These are phyloP conservation scores for Amphibolis antarctica DNA, from an alignment of 106 monocot genomes.

Conservation along the genomic window DNA sequence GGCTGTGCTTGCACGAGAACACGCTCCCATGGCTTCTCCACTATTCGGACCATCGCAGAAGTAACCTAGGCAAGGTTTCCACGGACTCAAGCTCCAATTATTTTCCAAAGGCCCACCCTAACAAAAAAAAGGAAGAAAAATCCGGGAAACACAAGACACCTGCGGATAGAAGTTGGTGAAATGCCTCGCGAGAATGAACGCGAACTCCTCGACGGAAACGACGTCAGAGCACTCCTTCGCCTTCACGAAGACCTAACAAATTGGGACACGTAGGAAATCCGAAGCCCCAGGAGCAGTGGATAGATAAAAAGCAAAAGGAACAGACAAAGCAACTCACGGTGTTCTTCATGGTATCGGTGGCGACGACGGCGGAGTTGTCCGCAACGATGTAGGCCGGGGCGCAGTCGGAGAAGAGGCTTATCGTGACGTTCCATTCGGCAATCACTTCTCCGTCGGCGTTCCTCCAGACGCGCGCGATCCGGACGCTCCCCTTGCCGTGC, in stretches of 20 bases:
- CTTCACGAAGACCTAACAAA: slow-evolving; percentile 88
- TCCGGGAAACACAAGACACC: slow-evolving; percentile 21
- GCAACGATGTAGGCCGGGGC: slow-evolving; percentile 49
- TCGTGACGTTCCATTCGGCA: slow-evolving; percentile 75
- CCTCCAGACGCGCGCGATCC: slow-evolving; percentile 79
- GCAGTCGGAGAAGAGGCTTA: slow-evolving; percentile 79
- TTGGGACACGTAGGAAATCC: too few relatives aligned
- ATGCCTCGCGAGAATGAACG: slow-evolving; percentile 59
- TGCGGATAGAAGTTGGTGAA: slow-evolving; percentile 69
- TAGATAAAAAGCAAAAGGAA: background rate
- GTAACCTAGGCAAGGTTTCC: slow-evolving; percentile 77
- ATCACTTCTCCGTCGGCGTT: slow-evolving; percentile 30
- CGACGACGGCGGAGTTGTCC: slow-evolving; percentile 88
- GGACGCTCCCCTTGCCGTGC: slow-evolving; percentile 79
- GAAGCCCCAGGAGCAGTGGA: too few relatives aligned
- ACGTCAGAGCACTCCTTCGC: slow-evolving; percentile 75
- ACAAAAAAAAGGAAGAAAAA: background rate
- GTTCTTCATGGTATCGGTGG: slow-evolving; percentile 96
- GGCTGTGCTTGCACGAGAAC: slow-evolving; percentile 40
- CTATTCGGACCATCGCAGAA: slow-evolving; percentile 39
- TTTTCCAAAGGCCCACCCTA: too few relatives aligned
- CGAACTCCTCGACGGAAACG: slow-evolving; percentile 61
- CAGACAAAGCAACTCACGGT: slow-evolving; percentile 33
- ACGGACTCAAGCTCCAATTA: too few relatives aligned
- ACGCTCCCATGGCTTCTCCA: slow-evolving; percentile 93